Evolutionary conservation across 78 protist species (phyloP), one percentile per base, ranked within the genome.

Genomic region (Dictyostelium firmibasis): DNA sequence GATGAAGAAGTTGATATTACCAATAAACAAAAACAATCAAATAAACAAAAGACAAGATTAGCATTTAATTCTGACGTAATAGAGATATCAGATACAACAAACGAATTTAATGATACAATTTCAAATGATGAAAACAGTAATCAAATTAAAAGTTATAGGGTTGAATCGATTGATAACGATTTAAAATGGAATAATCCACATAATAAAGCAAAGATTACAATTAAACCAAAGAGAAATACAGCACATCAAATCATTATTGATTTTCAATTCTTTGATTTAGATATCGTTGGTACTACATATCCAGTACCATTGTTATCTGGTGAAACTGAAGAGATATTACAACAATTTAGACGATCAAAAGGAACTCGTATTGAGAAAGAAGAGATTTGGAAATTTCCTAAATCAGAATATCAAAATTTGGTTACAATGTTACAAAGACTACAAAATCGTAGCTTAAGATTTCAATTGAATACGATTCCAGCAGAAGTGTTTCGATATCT

Each of bases 221-320:
- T 77, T 41, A 77, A 77, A 77, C 83, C 83, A 41, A 77, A 77
- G 44, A 77, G 83, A 41, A 77, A 76, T 76, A 4, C 29, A 23
- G 50, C 83, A 11, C 60, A 50, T 13, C 85, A 87, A 29, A 50
- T 87, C 3, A 62, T 87, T 1, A 75, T 89, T 47, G 94, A 89
- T 81, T 89, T 89, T 81, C 94, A 89, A 67, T 35, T 89, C 0
- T n/a, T 69, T 23, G 87, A 81, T 81, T 25, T 44, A 8, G 64
- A 81, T 25, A 64, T 14, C 1, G 69, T 89, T 41, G 87, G 94
- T 43, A 81, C 87, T 1, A 50, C 87, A 2, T 47, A 81, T 44
- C 81, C 87, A 36, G 70, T 89, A 29, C 94, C 94, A 36, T 4
- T 11, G 0, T 14, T 13, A 38, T 1, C 13, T 2, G 67, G 67